Evolutionary conservation across 495 filamentous ascomycete genomes (phyloP), one percentile per base, ranked within the genome.

Genomic region (Apiosordaria backusii): DNA sequence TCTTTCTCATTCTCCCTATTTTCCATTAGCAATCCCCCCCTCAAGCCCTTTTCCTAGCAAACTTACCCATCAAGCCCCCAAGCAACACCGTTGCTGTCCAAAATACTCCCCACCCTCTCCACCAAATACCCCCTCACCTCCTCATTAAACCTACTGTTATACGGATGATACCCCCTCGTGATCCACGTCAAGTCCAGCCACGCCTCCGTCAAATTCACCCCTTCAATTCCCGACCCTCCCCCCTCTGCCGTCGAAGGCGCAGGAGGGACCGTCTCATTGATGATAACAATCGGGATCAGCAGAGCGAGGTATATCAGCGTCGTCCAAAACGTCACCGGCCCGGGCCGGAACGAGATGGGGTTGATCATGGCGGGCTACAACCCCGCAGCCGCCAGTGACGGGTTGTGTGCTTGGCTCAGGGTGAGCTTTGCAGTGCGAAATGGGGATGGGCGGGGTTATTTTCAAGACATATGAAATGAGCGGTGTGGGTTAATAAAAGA

Each of bases 61-160:
- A 73, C 65, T 64, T 55, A 72, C 71, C 68, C 68, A 50, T 74
- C 74, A 3, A 62, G 66, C 3, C 55, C 55, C 76, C 78, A 79
- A 0, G 61, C 62, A 55, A 79, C 78, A 5, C 77, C 78, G 73
- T 89, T 90, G 23, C 77, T 72, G 6, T 84, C 79, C 66, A 91
- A 69, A 57, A 97, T 94, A 25, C 79, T 81, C 65, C 88, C 76
- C 66, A 97, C 84, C 57, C 93, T 84, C 25, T 78, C 65, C 55
- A 97, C 77, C n/a, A 99, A 77, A 83, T 88, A 97, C 24, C 85
- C 80, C 64, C 89, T 86, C 21, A 97, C 84, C 6, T 88, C 83
- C 68, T 96, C 95, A 71, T 97, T 98, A 65, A 83, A 81, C 45
- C 81, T 87, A 35, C 88, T 92, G 77, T 97, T 98, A 76, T 91